Conservation (phyloP, 2,329 filamentous ascomycete species). For the Teratosphaeria gauchensis region DNA sequence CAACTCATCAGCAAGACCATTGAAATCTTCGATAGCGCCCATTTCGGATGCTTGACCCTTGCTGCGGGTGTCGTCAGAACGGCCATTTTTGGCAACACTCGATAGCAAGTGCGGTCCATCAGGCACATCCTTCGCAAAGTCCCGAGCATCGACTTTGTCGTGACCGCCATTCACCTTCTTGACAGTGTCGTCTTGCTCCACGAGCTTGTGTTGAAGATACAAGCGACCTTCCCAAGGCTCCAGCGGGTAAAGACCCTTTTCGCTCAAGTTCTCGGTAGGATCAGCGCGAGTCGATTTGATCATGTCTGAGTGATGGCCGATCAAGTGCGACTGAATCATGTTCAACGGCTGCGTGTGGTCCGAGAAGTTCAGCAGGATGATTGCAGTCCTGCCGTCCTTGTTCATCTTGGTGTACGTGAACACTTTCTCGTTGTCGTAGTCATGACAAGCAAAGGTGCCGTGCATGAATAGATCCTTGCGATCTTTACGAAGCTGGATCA, state of each 20-base stretch:
- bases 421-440: conserved; percentile 41
- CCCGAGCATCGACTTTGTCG: neutral
- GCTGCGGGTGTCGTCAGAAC: neutral
- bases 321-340: neutral
- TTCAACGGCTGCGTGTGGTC: conserved; percentile 9
- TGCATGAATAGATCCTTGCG: conserved; percentile 57
- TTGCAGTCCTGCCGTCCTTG: conserved; percentile 20
- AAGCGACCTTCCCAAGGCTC: conserved; percentile 29
- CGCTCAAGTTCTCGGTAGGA: conserved; percentile 39
- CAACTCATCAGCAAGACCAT: neutral
- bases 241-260: conserved; percentile 15
- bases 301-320: neutral
- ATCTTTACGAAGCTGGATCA: conserved; percentile 47
- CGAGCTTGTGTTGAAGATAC: conserved; percentile 19
- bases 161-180: neutral
- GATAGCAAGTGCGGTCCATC: neutral
- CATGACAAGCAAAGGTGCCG: conserved; percentile 51
- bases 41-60: neutral
- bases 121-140: neutral
- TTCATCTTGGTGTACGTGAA: conserved; percentile 40
- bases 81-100: neutral
- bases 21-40: neutral
- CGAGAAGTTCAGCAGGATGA: conserved; percentile 33
- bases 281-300: conserved; percentile 8
- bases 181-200: conserved; percentile 13